phyloP scores from a whole-genome alignment of 768 basidiomycete genomes.

The Candolleomyces eurysporus region DNA sequence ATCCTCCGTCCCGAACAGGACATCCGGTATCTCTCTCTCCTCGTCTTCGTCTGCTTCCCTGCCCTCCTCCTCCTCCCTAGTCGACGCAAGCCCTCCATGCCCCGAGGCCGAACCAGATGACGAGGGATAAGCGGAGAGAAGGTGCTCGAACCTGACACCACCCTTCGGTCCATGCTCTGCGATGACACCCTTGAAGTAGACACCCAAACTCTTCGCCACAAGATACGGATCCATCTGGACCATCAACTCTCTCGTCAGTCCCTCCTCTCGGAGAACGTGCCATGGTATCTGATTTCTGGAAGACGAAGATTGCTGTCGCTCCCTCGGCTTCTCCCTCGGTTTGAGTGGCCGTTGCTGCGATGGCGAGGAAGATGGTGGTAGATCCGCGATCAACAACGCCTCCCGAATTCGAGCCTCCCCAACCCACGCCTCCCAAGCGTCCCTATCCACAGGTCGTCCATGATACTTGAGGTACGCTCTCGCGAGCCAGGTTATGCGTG shows the following conservation, averaged over 20 bases:
- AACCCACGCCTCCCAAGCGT: conserved; percentile 59
- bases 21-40: conserved; percentile 13
- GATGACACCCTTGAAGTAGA: conserved; percentile 57
- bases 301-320: not conserved
- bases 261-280: conserved; percentile 57
- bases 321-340: too few species aligned
- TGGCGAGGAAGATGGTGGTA: conserved; percentile 47
- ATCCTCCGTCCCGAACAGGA: conserved; percentile 67
- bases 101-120: too few species aligned
- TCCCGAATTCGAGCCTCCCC: conserved; percentile 35
- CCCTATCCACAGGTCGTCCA: conserved; percentile 47
- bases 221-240: conserved; percentile 59
- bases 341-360: conserved; percentile 44
- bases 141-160: too few species aligned
- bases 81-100: too few species aligned
- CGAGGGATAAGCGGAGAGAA: conserved; percentile 25
- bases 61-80: too few species aligned
- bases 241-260: conserved; percentile 66
- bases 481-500: conserved; percentile 59
- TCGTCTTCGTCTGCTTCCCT: not conserved
- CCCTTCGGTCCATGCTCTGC: conserved; percentile 35
- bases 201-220: conserved; percentile 60
- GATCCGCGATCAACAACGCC: conserved; percentile 46
- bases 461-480: conserved; percentile 63
- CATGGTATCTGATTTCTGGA: conserved; percentile 38